Evolutionary conservation across 352 stramenopile species (phyloP).

Genomic region (Globisporangium ultimum): DNA sequence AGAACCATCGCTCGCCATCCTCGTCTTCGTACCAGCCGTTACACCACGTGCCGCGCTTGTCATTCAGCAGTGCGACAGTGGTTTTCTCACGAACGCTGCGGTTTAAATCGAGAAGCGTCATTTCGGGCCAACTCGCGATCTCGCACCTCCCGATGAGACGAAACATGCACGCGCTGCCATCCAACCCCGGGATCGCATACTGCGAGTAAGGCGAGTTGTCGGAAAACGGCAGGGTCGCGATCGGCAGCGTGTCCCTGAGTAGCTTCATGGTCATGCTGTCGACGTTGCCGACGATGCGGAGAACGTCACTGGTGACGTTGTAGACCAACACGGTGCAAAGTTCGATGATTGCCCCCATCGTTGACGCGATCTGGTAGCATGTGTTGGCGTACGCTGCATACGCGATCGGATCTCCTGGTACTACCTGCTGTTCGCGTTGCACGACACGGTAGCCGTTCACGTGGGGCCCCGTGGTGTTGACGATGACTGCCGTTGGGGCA

Average conservation of each 20-base stretch:
- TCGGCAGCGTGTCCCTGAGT: slow-evolving; percentile 25
- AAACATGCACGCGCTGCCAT: slow-evolving; percentile 29
- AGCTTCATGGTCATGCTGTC: not conserved
- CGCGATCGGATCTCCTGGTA: too few species aligned
- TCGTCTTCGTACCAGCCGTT: slow-evolving; percentile 14
- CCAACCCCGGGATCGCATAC: slow-evolving; percentile 26
- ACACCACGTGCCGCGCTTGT: slow-evolving; percentile 1
- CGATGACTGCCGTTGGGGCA: too few species aligned
- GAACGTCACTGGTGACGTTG: too few species aligned
- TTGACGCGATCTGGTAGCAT: too few species aligned
- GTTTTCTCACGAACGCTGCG: not conserved
- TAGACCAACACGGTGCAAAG: too few species aligned
- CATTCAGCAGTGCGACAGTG: not conserved
- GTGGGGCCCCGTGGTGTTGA: too few species aligned
- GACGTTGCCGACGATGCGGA: too few species aligned
- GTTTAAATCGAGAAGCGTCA: slow-evolving; percentile 5
- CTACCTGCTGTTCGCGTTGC: too few species aligned
- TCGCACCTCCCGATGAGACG: slow-evolving; percentile 22
- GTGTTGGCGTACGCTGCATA: too few species aligned
- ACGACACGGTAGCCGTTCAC: too few species aligned
- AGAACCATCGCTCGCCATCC: slow-evolving; percentile 1
- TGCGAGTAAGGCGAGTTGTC: slow-evolving; percentile 24
- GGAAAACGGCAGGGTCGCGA: slow-evolving; percentile 38
- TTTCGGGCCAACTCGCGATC: not conserved
- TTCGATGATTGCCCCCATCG: too few species aligned